Base-by-base conservation (phyloP, 1,284 basidiomycete species). In the Meira miltonrushii region DNA sequence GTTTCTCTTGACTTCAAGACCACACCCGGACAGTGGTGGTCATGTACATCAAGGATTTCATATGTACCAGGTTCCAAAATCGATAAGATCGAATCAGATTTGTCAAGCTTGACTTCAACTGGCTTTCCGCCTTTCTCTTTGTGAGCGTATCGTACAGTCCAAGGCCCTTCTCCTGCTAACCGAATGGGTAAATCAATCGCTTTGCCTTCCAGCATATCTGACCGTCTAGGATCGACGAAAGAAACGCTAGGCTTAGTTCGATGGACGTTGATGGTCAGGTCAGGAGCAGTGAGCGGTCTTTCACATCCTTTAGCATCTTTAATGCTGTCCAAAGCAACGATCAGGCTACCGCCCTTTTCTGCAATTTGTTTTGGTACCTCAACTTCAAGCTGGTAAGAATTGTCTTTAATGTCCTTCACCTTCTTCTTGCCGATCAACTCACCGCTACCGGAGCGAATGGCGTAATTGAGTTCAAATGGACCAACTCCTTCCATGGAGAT, bases 251-350 rank as follows among this genome's bases (percentile, higher is more conserved):
- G 91, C 86, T 88, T 87, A 13, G 88, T 83, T 58, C 90, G 82
- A 68, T 88, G 85, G n/a, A 97, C 90, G 67, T 91, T 90, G 55
- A 95, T 88, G n/a, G 86, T 84, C 53, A 95, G 80, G 13, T 90
- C 89, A 17, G 88, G 86, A 0, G 87, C 86, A 19, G 86, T 84
- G 23, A 97, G 80, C 17, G 86, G 79, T 43, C 89, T 84, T 71
- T 88, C 88, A 79, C 94, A 97, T 19, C 88, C 88, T 70, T 90
- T 90, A 1, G 85, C 85, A 79, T 97, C 94, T 74, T 90, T 88
- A 41, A 96, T 85, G 67, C 85, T 89, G 59, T 89, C 83, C 54
- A 92, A 81, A 69, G 88, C 87, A 57, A 93, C 84, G 58, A 90
- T 88, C 73, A 93, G 89, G 1, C 82, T 81, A 12, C 89, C 90